Evolutionary conservation across 2,329 filamentous ascomycete genomes (phyloP), one percentile per base, ranked within the genome.

Genomic region (Acrodontium crateriforme): DNA sequence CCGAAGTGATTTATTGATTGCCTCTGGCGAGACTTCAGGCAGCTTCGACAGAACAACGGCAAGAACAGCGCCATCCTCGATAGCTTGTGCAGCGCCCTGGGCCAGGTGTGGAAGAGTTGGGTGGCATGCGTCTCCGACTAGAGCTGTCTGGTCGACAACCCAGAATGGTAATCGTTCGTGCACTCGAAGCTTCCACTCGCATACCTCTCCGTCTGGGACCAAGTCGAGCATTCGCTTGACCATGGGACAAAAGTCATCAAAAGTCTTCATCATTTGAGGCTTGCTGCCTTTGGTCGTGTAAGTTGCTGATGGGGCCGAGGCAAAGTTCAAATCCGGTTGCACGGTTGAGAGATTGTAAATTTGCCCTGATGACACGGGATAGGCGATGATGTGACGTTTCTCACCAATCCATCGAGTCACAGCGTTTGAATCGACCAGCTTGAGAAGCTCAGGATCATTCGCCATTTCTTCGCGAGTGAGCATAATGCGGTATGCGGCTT

Each of bases 401-500:
- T 74, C 72, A 17, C 79, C 79, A 28, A 85, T 77, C 79, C 78
- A 85, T 27, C 80, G 68, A 20, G 73, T 74, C 3, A 78, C 78
- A 26, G 66, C 61, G 43, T 82, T 69, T 23, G 65, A 62, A 40
- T 80, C 70, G 13, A 85, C 61, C 7, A 84, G 63, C n/a, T 57
- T 63, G 29, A 76, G 58, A 25, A 83, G 60, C 38, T 80, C 75
- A 0, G 76, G 66, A 40, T 84, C 77, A 13, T 67, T 41, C 31
- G 63, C 54, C 69, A 85, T 78, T 33, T 76, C 63, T 16, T 70
- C 64, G 9, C 78, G 69, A 2, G 66, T 69, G 11, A 85, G 63
- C 69, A 85, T 78, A 53, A 85, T 80, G 9, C 79, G 70, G 58
- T 85, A 85, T 3, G 78, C 77, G 0, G 80, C 79, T 55, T 84